Conservation (phyloP, 768 basidiomycete genomes). For the Auricularia sp. region DNA sequence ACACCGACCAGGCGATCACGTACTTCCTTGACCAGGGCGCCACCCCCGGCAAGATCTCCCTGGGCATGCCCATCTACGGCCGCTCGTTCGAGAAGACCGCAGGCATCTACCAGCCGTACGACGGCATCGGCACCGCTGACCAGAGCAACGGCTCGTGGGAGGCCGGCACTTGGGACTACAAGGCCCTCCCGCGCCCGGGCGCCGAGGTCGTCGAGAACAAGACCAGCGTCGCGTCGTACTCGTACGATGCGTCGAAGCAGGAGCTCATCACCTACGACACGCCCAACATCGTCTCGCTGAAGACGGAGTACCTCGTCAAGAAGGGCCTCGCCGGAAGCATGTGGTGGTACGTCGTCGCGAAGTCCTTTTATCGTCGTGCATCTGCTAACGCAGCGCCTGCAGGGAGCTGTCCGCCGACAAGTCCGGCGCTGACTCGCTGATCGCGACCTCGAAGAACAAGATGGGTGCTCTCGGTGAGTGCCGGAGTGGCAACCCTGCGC, state of each 20-base stretch:
- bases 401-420: slow-evolving; percentile 46
- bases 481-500: background rate
- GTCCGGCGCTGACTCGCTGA: slow-evolving; percentile 45
- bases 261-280: slow-evolving; percentile 66
- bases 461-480: background rate
- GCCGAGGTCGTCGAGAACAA: slow-evolving; percentile 52
- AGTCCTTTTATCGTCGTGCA: background rate
- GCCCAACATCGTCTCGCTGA: slow-evolving; percentile 53
- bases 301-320: slow-evolving; percentile 55
- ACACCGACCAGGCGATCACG: slow-evolving; percentile 58
- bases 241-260: slow-evolving; percentile 52
- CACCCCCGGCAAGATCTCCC: slow-evolving; percentile 45
- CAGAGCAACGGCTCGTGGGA: slow-evolving; percentile 36
- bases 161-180: slow-evolving; percentile 69
- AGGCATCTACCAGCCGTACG: slow-evolving; percentile 60
- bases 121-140: slow-evolving; percentile 36
- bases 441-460: slow-evolving; percentile 25
- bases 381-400: background rate
- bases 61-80: slow-evolving; percentile 67
- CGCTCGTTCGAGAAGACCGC: slow-evolving; percentile 63
- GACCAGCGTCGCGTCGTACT: slow-evolving; percentile 62
- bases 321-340: slow-evolving; percentile 46
- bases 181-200: slow-evolving; percentile 47
- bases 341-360: slow-evolving; percentile 43
- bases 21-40: slow-evolving; percentile 55